A percentile compares a stretch with the other conserved stretches of the same genome.
phyloP scores from a whole-genome alignment of 306 rosid genomes.

The Inga leiocalycina region DNA sequence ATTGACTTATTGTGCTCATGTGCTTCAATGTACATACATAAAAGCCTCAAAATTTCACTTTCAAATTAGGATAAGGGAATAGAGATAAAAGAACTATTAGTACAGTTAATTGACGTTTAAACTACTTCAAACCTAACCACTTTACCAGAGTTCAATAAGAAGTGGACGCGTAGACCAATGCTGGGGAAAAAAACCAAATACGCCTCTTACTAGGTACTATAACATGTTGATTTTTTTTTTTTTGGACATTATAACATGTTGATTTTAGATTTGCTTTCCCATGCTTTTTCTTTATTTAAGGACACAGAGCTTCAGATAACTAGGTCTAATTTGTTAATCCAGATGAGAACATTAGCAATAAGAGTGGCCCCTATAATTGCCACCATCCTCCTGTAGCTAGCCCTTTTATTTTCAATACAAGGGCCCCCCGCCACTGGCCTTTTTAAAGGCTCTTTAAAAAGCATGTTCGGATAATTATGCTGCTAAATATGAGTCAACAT shows the following conservation, averaged over 20 bases:
- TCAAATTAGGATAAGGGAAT: too few relatives aligned
- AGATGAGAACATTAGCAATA: background rate
- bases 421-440: background rate
- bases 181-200: background rate
- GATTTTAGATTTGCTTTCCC: background rate
- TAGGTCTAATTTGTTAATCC: background rate
- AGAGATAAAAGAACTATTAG: background rate
- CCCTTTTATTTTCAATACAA: background rate
- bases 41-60: too few relatives aligned
- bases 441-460: background rate
- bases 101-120: conserved; percentile 34
- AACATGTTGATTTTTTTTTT: background rate
- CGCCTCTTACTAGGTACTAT: background rate
- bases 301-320: background rate
- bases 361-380: background rate
- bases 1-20: too few relatives aligned
- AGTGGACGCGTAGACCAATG: background rate
- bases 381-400: background rate
- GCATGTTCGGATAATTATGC: background rate
- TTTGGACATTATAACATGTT: too few relatives aligned
- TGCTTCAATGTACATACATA: too few relatives aligned
- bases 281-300: background rate
- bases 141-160: background rate
- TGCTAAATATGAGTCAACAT: background rate
- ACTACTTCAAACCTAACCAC: conserved; percentile 38